Evolutionary conservation across 2,329 filamentous ascomycete genomes (phyloP), one percentile per base, ranked within the genome.

Genomic region (Helicocarpus griseus): DNA sequence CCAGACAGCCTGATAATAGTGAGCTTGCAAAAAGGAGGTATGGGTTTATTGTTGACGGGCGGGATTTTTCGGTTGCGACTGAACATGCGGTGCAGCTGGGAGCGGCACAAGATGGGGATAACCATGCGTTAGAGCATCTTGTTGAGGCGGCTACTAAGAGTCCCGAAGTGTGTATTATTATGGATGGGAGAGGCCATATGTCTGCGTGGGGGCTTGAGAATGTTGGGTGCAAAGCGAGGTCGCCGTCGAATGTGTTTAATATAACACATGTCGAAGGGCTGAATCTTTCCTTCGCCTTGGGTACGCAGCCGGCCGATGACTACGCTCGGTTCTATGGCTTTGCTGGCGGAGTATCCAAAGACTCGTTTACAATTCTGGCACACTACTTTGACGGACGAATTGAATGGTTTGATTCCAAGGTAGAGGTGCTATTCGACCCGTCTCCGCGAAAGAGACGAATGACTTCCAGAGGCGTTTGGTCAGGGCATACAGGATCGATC

Each of bases 171-270:
- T 93, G 89, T 58, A 77, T 97, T 22, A 82, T 91, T 7, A 75
- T 95, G 45, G 89, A 97, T 67, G 83, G 84, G n/a, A 74, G 78
- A 45, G 91, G 91, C 1, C 83, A 84, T 57, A 88, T 97, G 85
- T 89, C 87, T 38, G 89, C 88, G 0, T 96, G 91, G 87, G 91
- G 89, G 0, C 71, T 98, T 51, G 90, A 97, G 65, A 90, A 91
- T 62, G 79, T 95, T 19, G 85, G 86, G 33, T 83, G 80, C 60
- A 88, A 84, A 62, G 73, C 77, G 29, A 81, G 80, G 58, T 80
- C 80, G 53, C 75, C 78, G 3, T 76, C 81, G 26, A 82, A 83
- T 55, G 80, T 91, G n/a, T 94, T 93, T 72, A 93, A 89, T 62
- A 83, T 96, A 58, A 82, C 88, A 1, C 87, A 94, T 61, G 79